Evolutionary conservation across 441 rosid species (phyloP).

Genomic region (Theobroma grandiflorum): DNA sequence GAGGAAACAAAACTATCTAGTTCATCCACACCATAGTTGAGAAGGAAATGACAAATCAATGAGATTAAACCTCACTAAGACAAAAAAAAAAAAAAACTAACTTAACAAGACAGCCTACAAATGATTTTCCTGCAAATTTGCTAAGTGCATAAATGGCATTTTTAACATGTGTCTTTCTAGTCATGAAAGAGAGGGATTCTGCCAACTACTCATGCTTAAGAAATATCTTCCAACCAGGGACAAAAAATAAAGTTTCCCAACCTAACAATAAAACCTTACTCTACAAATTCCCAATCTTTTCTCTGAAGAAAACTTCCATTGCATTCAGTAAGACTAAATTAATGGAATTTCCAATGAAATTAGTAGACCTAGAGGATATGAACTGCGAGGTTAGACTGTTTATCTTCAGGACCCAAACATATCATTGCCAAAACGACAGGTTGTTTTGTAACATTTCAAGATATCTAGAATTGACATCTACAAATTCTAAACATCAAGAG

Average conservation of each 20-base stretch:
- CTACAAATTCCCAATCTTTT: neutral
- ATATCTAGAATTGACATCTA: neutral
- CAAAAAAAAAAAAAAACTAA: neutral
- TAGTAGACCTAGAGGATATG: neutral
- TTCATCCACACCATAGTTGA: neutral
- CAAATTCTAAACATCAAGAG: neutral
- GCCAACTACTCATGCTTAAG: neutral
- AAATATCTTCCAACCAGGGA: neutral
- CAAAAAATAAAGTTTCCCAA: neutral
- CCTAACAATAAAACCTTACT: neutral
- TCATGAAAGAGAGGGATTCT: neutral
- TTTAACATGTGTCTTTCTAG: neutral
- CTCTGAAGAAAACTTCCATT: neutral
- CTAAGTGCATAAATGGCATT: neutral
- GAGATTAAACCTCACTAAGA: neutral
- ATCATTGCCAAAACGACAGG: constrained; percentile 12
- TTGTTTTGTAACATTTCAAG: neutral
- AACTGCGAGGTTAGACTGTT: neutral
- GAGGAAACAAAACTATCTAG: neutral
- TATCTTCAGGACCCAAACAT: neutral
- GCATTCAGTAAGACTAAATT: constrained; percentile 1
- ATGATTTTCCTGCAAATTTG: neutral
- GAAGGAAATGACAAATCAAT: neutral
- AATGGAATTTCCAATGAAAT: neutral
- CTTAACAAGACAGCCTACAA: constrained; percentile 5